These are phyloP conservation scores for Populus trichocarpa DNA, from an alignment of 441 rosid species.

Conservation along the genomic window DNA sequence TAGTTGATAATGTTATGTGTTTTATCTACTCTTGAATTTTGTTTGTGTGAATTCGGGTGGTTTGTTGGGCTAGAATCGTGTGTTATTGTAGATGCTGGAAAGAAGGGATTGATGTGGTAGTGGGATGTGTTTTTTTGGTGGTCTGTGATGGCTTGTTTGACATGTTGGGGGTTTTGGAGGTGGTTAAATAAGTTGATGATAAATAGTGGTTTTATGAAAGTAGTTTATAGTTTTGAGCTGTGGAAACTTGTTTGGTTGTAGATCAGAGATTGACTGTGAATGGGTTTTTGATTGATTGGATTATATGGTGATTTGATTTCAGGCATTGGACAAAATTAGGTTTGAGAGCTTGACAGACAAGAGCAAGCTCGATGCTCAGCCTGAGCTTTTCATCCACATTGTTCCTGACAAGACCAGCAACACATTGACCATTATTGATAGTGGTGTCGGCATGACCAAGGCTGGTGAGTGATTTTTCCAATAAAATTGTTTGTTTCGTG, in stretches of 20 bases:
- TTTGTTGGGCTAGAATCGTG: not conserved
- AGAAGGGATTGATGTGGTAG: not conserved
- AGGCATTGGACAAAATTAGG: constrained; percentile 22
- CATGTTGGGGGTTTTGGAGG: not conserved
- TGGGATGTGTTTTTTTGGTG: not conserved
- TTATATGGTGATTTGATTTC: not conserved
- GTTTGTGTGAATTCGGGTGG: not conserved
- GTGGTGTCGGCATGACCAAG: constrained; percentile 76
- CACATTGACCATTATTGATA: constrained; percentile 55
- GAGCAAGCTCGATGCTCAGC: constrained; percentile 62
- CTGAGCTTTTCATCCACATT: constrained; percentile 43
- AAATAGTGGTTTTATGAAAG: no score
- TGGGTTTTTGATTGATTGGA: not conserved
- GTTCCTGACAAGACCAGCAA: constrained; percentile 61
- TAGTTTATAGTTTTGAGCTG: no score
- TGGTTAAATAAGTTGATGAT: not conserved
- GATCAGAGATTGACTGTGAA: not conserved
- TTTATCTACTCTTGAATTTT: not conserved
- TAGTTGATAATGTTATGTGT: not conserved
- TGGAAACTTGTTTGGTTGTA: not conserved
- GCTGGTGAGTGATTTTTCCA: constrained; percentile 35
- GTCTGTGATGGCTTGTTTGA: not conserved
- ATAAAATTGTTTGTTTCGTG: no score
- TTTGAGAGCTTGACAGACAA: constrained; percentile 66
- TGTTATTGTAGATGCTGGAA: no score